phyloP scores from a whole-genome alignment of 2,329 filamentous ascomycete genomes.

The Didymella pinodella region DNA sequence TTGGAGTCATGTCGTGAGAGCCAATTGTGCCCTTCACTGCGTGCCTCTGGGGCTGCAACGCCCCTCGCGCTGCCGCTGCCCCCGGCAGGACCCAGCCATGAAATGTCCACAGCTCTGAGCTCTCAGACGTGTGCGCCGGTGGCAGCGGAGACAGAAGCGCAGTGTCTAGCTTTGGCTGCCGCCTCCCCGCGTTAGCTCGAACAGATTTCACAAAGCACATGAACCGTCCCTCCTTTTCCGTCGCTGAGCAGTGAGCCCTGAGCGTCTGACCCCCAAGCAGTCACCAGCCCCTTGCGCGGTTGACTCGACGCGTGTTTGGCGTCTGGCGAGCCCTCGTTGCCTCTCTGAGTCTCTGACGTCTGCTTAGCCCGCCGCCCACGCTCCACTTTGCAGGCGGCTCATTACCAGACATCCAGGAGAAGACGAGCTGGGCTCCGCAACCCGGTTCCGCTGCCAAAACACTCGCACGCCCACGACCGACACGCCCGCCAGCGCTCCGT shows the following conservation, averaged over 20 bases:
- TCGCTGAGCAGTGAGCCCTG: not conserved
- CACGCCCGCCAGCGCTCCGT: constrained; percentile 30
- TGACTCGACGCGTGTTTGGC: constrained; percentile 20
- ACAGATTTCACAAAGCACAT: constrained; percentile 14
- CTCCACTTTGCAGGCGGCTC: constrained; percentile 26
- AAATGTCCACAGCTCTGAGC: not conserved
- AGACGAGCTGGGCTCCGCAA: constrained; percentile 39
- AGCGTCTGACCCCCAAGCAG: constrained; percentile 3
- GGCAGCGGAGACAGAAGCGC: not conserved
- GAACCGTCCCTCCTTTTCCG: constrained; percentile 5
- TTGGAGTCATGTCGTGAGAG: constrained; percentile 6
- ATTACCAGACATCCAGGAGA: constrained; percentile 13
- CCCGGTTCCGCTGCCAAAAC: constrained; percentile 24
- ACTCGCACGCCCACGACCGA: constrained; percentile 32
- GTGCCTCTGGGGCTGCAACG: constrained; percentile 7
- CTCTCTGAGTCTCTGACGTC: constrained; percentile 29
- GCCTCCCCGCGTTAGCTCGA: constrained; percentile 22
- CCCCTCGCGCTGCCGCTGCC: constrained; percentile 9
- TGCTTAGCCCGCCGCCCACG: constrained; percentile 28
- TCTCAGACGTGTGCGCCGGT: constrained; percentile 8
- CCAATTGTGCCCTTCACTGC: constrained; percentile 8
- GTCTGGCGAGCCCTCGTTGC: constrained; percentile 4
- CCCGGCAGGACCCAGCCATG: constrained; percentile 9
- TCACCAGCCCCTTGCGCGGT: constrained; percentile 17
- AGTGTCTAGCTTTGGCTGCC: constrained; percentile 5